Evolutionary conservation across 768 basidiomycete species (phyloP), one percentile per base, ranked within the genome.

Genomic region (Amanita rimosa): DNA sequence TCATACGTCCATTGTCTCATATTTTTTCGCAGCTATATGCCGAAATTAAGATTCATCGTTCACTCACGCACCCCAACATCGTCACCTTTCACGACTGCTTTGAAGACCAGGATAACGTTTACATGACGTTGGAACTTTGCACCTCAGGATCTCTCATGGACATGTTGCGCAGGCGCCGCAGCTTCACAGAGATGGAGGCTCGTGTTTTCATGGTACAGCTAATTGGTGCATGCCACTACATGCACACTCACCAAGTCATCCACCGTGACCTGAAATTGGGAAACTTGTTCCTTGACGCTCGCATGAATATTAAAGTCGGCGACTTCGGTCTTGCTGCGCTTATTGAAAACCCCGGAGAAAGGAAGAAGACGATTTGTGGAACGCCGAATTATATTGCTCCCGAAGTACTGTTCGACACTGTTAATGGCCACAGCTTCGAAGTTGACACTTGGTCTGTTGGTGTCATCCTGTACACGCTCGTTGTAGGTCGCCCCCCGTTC

Each of bases 381-480:
- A 99, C 95, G 0, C 96, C 95, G 1, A 98, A 99, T 62, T 98
- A 99, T 62, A 97, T 99, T 54, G 95, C 96, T 0, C 96, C 96
- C 0, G 95, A 98, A 61, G 93, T 98, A 19, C 69, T 99, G 55
- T 96, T 95, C 62, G 93, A 97, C 62, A 91, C 86, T 21, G 89
- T 83, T 14, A 94, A 92, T 54, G 94, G 95, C 1, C 95, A 99
- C 65, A 93, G 89, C 61, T 99, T 96, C 56, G 96, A 99, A 67
- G 95, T 97, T 24, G 95, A 99, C 62, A 87, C 92, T 7, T 99
- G 95, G 95, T 92, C 89, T 2, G 84, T 95, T 43, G 95, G 95
- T 11, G 95, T 99, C 47, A 97, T 98, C 52, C 68, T 98, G 54
- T 98, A 98, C 60, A 99, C 95, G 1, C 80, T 97, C 45, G 71